Evolutionary conservation across 768 basidiomycete species (phyloP).

Genomic region (Lactarius tabidus): DNA sequence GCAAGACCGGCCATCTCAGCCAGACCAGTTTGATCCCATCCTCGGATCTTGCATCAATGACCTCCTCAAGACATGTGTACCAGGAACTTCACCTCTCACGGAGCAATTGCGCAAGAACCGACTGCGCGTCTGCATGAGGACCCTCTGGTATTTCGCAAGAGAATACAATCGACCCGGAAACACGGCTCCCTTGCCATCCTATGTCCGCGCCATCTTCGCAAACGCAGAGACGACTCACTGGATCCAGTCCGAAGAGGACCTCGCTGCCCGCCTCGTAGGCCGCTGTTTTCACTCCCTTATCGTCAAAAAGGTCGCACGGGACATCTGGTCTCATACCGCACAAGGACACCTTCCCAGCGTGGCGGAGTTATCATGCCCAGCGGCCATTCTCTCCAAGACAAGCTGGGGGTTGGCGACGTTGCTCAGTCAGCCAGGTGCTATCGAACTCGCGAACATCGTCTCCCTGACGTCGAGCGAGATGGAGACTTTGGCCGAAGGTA

Average conservation of each 20-base stretch:
- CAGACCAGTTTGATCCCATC: constrained; percentile 1
- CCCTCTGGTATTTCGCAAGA: not conserved
- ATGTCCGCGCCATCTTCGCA: constrained; percentile 3
- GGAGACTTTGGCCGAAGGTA: not conserved
- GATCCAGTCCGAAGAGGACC: not conserved
- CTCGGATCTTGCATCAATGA: constrained; percentile 5
- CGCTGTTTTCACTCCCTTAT: not conserved
- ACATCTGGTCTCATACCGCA: not conserved
- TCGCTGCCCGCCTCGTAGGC: not conserved
- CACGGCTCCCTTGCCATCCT: not conserved
- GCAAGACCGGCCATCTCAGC: not conserved
- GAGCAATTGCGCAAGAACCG: constrained; percentile 3
- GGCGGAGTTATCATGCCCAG: not conserved
- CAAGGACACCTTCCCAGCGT: not conserved
- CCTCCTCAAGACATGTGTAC: constrained; percentile 9
- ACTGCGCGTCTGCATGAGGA: constrained; percentile 7
- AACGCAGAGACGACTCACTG: not conserved
- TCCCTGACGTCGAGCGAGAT: not conserved
- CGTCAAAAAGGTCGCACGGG: not conserved
- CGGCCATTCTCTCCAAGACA: not conserved
- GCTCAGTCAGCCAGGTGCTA: not conserved
- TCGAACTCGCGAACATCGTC: not conserved
- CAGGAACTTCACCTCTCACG: not conserved
- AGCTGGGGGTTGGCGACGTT: not conserved
- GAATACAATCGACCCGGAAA: not conserved